A percentile compares a stretch with the other conserved stretches of the same genome.
Evolutionary conservation across 2,329 filamentous ascomycete species (phyloP).

Genomic region (Aulographum hederae): DNA sequence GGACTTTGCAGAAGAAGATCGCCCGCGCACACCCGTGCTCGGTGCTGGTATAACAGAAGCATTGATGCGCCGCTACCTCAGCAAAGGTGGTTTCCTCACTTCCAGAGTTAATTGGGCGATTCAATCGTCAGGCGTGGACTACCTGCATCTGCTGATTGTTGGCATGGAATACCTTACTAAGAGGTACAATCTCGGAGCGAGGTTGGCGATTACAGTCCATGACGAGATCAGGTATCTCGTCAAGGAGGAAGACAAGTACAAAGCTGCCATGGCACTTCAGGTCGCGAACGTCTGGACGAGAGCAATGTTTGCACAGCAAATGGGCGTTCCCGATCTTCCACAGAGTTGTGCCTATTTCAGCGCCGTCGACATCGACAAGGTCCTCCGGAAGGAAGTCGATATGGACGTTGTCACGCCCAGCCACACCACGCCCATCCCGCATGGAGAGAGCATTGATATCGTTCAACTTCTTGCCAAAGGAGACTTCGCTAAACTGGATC

Average conservation of each 20-base stretch:
- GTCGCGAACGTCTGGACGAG: conserved; percentile 91
- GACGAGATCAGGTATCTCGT: conserved; percentile 95
- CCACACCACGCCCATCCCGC: conserved; percentile 58
- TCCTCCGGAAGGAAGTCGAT: conserved; percentile 93
- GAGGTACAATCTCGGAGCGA: conserved; percentile 68
- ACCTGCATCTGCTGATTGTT: conserved; percentile 83
- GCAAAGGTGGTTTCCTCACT: conserved; percentile 81
- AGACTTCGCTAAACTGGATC: conserved; percentile 48
- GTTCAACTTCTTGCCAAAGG: conserved; percentile 57
- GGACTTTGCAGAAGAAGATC: conserved; percentile 90
- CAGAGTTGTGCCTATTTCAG: conserved; percentile 93
- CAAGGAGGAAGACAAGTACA: conserved; percentile 68
- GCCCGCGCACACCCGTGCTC: conserved; percentile 75
- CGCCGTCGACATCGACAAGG: conserved; percentile 84
- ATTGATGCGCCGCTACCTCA: conserved; percentile 72
- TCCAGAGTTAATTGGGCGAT: conserved; percentile 98
- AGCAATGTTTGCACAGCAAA: conserved; percentile 95
- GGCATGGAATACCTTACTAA: conserved; percentile 86
- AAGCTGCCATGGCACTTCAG: conserved; percentile 80
- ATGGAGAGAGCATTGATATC: conserved; percentile 80
- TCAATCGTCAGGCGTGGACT: conserved; percentile 92
- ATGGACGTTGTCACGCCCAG: conserved; percentile 94
- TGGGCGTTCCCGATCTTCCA: conserved; percentile 87
- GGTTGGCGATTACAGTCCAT: conserved; percentile 84
- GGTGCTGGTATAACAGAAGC: conserved; percentile 94